Evolutionary conservation across 805 yeast genomes (phyloP).

Genomic region (Wickerhamomyces strasburgensis): DNA sequence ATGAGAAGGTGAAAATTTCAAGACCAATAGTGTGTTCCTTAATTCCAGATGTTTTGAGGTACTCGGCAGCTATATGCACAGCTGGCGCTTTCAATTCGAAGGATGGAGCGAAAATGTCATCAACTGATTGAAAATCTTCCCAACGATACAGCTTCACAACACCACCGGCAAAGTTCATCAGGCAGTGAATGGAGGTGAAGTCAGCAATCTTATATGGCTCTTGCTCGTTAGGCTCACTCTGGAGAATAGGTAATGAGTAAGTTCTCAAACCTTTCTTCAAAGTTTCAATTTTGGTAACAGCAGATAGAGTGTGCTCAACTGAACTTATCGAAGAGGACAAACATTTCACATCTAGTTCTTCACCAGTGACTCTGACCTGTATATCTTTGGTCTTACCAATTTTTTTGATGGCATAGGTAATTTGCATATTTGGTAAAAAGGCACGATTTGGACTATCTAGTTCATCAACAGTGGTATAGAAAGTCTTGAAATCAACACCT

Average conservation of each 20-base stretch:
- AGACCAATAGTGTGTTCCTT: slow-evolving; percentile 43
- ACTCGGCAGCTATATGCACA: slow-evolving; percentile 52
- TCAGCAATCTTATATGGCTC: no score
- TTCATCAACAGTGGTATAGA: slow-evolving; percentile 44
- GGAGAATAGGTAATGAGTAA: slow-evolving; percentile 5
- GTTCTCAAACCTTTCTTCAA: slow-evolving; percentile 20
- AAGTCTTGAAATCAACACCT: slow-evolving; percentile 47
- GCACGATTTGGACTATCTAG: slow-evolving; percentile 52
- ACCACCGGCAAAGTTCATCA: slow-evolving; percentile 66
- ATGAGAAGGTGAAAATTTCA: slow-evolving; percentile 59
- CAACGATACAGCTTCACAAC: slow-evolving; percentile 38
- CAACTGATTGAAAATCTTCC: slow-evolving; percentile 36
- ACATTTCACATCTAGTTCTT: slow-evolving; percentile 60
- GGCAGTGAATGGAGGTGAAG: slow-evolving; percentile 41
- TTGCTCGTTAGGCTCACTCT: no score
- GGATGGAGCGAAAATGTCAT: slow-evolving; percentile 35
- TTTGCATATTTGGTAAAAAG: slow-evolving; percentile 63
- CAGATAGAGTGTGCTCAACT: slow-evolving; percentile 46
- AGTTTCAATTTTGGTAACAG: slow-evolving; percentile 41
- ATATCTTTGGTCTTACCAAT: slow-evolving; percentile 31
- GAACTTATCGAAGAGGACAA: slow-evolving; percentile 51
- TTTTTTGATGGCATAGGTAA: slow-evolving; percentile 37
- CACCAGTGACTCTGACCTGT: slow-evolving; percentile 56
- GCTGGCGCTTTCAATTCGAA: slow-evolving; percentile 73
- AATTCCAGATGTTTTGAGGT: slow-evolving; percentile 35